Evolutionary conservation across 371 early-diverging fungal species (phyloP).

Genomic region (Haplosporangium sp.): DNA sequence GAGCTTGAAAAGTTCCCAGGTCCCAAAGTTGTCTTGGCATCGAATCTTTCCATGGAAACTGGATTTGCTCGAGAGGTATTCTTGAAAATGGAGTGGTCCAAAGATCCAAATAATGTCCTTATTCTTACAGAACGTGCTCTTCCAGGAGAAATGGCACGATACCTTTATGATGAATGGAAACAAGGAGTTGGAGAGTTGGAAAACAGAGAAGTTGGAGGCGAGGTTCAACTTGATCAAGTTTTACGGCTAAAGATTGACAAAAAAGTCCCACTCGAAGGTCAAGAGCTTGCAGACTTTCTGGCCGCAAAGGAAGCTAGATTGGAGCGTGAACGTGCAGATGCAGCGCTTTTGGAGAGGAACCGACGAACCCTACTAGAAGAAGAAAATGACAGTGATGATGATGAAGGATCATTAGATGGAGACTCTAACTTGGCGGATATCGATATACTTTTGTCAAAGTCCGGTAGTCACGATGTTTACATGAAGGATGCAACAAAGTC

Average conservation of each 20-base stretch:
- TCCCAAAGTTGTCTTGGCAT: constrained; percentile 89
- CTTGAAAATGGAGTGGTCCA: constrained; percentile 63
- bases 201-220: constrained; percentile 31
- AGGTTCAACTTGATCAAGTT: constrained; percentile 40
- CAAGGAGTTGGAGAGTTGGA: constrained; percentile 46
- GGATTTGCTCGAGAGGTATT: constrained; percentile 89
- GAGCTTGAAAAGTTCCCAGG: constrained; percentile 79
- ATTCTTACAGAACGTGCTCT: constrained; percentile 84
- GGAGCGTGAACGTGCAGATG: constrained; percentile 82
- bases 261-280: constrained; percentile 89
- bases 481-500: constrained; percentile 77
- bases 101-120: constrained; percentile 69
- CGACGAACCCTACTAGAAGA: constrained; percentile 78
- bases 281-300: constrained; percentile 79
- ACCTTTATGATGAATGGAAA: constrained; percentile 81
- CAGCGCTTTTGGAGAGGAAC: constrained; percentile 74
- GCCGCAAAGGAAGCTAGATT: constrained; percentile 70
- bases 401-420: constrained; percentile 58
- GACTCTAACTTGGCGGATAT: constrained; percentile 38
- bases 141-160: constrained; percentile 78
- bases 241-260: constrained; percentile 53
- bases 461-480: constrained; percentile 80
- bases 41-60: constrained; percentile 78
- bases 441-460: constrained; percentile 65
- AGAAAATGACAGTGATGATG: constrained; percentile 73